A percentile compares a stretch with the other conserved stretches of the same genome.
Evolutionary conservation across 352 stramenopile genomes (phyloP).

Genomic region (Phytopythium kandeliae): DNA sequence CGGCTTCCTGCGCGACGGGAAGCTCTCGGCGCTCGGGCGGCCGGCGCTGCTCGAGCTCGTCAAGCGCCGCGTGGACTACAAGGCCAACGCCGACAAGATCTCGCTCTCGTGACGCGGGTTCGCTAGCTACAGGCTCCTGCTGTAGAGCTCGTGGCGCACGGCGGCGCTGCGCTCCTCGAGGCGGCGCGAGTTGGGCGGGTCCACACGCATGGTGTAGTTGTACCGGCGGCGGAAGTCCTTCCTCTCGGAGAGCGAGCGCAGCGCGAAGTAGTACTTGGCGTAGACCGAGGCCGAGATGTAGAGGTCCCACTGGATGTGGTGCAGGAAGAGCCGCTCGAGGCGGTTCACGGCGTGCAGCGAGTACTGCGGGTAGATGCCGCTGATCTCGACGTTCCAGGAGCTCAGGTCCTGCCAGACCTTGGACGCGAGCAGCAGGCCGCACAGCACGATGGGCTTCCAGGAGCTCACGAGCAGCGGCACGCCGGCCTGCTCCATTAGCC

Average conservation of each 20-base stretch:
- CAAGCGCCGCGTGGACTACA: constrained; percentile 82
- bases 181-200: constrained; percentile 80
- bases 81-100: constrained; percentile 72
- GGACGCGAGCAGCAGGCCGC: constrained; percentile 94
- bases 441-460: constrained; percentile 98
- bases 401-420: constrained; percentile 99
- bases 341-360: constrained; percentile 96
- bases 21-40: constrained; percentile 54
- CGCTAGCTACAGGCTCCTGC: constrained; percentile 56
- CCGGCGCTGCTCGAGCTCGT: constrained; percentile 57
- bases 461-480: constrained; percentile 93
- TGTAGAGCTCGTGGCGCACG: constrained; percentile 79
- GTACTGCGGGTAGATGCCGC: constrained; percentile 97
- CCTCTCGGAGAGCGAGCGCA: constrained; percentile 90
- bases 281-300: constrained; percentile 95
- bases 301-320: constrained; percentile 98
- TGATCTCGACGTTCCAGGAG: constrained; percentile 98
- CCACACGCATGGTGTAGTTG: constrained; percentile 87
- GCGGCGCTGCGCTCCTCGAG: constrained; percentile 82
- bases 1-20: constrained; percentile 70
- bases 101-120: constrained; percentile 20
- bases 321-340: constrained; percentile 95
- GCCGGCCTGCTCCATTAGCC: constrained; percentile 96
- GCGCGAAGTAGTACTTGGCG: constrained; percentile 99
- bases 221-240: constrained; percentile 88